Conservation (phyloP, 208 protist species). For the Crithidia sp. region DNA sequence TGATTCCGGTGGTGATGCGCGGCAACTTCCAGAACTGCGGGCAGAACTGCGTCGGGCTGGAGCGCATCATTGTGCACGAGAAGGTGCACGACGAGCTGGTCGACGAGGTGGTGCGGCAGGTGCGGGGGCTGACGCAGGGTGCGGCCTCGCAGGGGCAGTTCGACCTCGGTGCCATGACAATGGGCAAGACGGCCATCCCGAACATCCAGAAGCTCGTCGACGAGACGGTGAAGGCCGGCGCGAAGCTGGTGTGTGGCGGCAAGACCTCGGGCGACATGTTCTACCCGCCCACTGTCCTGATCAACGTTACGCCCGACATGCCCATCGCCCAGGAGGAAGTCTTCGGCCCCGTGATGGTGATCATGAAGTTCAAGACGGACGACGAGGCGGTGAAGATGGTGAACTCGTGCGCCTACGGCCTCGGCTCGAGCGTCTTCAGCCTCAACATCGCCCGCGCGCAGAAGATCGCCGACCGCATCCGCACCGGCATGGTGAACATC, state of each 20-base stretch:
- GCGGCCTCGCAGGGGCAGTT: constrained; percentile 65
- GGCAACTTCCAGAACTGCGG: constrained; percentile 94
- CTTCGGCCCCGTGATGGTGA: constrained; percentile 93
- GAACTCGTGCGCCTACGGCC: constrained; percentile 90
- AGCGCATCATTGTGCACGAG: constrained; percentile 88
- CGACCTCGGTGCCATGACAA: constrained; percentile 95
- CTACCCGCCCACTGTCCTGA: constrained; percentile 92
- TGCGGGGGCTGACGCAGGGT: constrained; percentile 85
- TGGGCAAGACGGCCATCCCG: constrained; percentile 84
- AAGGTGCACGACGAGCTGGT: constrained; percentile 92
- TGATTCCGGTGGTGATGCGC: constrained; percentile 89
- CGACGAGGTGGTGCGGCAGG: constrained; percentile 47
- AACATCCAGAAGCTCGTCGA: constrained; percentile 93
- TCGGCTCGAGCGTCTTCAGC: constrained; percentile 93
- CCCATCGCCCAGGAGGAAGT: constrained; percentile 94
- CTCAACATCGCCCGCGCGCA: constrained; percentile 77
- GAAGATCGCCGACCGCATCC: constrained; percentile 79
- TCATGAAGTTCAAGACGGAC: constrained; percentile 91
- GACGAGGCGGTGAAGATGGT: constrained; percentile 87
- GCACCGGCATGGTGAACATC: constrained; percentile 92
- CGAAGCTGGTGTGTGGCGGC: constrained; percentile 87
- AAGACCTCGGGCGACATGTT: constrained; percentile 69
- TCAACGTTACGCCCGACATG: constrained; percentile 88
- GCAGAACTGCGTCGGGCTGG: constrained; percentile 93
- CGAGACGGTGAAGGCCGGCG: constrained; percentile 89